A percentile compares a stretch with the other conserved stretches of the same genome.
These are phyloP conservation scores for Arabidopsis thaliana DNA, from an alignment of 345 rosid species.

Conservation along the genomic window DNA sequence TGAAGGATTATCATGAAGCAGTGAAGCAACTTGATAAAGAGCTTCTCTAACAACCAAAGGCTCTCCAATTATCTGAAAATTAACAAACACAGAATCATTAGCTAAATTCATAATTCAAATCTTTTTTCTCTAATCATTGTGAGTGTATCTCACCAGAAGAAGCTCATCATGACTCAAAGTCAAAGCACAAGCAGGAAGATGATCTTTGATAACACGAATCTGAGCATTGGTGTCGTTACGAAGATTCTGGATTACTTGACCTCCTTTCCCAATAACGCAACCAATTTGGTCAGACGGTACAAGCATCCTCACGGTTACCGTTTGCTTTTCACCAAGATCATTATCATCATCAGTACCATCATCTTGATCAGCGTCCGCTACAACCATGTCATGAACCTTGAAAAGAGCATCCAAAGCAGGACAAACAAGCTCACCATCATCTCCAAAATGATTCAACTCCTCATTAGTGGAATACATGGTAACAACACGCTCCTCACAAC, in stretches of 20 bases:
- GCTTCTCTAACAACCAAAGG: slow-evolving; percentile 63
- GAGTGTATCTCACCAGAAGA: slow-evolving; percentile 60
- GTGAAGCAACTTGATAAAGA: slow-evolving; percentile 63
- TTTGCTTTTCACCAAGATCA: slow-evolving; percentile 51
- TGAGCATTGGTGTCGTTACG: slow-evolving; percentile 67
- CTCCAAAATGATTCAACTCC: slow-evolving; percentile 59
- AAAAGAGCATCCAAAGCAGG: slow-evolving; percentile 84
- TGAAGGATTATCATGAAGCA: slow-evolving; percentile 78
- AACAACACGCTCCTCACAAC: slow-evolving; percentile 74
- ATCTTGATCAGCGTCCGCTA: slow-evolving; percentile 36
- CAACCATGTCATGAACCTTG: slow-evolving; percentile 64
- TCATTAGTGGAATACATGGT: slow-evolving; percentile 68
- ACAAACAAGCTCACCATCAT: slow-evolving; percentile 54
- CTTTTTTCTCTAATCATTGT: not conserved
- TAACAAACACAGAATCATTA: slow-evolving; percentile 17
- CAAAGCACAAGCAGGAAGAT: slow-evolving; percentile 66
- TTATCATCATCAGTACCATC: slow-evolving; percentile 46
- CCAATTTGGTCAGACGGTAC: slow-evolving; percentile 86
- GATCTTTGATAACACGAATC: slow-evolving; percentile 68
- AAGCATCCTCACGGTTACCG: slow-evolving; percentile 65
- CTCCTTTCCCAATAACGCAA: slow-evolving; percentile 78
- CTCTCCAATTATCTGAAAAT: slow-evolving; percentile 69
- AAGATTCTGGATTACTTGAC: slow-evolving; percentile 70
- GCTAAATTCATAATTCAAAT: not conserved
- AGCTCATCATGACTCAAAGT: slow-evolving; percentile 63